These are phyloP conservation scores for Yamadazyma diddensiae DNA, from an alignment of 1,139 yeast species.

Conservation along the genomic window DNA sequence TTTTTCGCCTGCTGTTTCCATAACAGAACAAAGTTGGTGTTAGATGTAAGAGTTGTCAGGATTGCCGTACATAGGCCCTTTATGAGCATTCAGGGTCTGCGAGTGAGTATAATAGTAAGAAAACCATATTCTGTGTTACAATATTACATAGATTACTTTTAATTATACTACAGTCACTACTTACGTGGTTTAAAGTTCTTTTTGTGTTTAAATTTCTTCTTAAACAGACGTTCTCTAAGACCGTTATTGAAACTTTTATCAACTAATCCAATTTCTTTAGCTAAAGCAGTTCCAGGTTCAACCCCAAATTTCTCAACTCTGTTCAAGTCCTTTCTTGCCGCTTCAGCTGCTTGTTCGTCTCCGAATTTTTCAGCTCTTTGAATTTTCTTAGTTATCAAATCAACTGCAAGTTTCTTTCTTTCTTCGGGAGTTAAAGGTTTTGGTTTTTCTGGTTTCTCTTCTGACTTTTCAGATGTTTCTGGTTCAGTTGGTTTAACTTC, in stretches of 20 bases:
- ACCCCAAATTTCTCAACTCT: conserved; percentile 87
- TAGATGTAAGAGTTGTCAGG: too few relatives aligned
- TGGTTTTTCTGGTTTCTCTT: conserved; percentile 27
- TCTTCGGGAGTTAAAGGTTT: conserved; percentile 62
- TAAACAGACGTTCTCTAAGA: conserved; percentile 15
- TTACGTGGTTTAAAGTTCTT: conserved; percentile 13
- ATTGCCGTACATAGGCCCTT: too few relatives aligned
- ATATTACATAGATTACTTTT: conserved; percentile 2
- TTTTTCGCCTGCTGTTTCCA: too few relatives aligned
- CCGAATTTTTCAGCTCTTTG: conserved; percentile 79
- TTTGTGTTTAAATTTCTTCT: conserved; percentile 15
- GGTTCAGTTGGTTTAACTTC: background rate
- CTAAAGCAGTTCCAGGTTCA: conserved; percentile 63
- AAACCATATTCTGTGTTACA: too few relatives aligned
- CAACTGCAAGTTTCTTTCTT: conserved; percentile 65
- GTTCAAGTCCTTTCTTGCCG: conserved; percentile 56
- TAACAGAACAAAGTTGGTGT: too few relatives aligned
- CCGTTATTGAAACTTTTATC: conserved; percentile 29
- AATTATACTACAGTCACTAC: too few relatives aligned
- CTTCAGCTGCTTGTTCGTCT: conserved; percentile 50
- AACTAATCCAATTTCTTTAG: conserved; percentile 61
- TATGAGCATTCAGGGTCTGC: too few relatives aligned
- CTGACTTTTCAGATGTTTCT: conserved; percentile 13
- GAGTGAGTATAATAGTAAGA: too few relatives aligned
- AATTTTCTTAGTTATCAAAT: conserved; percentile 63